These are phyloP conservation scores for Candida sanyiensis DNA, from an alignment of 805 yeast species.

Conservation along the genomic window DNA sequence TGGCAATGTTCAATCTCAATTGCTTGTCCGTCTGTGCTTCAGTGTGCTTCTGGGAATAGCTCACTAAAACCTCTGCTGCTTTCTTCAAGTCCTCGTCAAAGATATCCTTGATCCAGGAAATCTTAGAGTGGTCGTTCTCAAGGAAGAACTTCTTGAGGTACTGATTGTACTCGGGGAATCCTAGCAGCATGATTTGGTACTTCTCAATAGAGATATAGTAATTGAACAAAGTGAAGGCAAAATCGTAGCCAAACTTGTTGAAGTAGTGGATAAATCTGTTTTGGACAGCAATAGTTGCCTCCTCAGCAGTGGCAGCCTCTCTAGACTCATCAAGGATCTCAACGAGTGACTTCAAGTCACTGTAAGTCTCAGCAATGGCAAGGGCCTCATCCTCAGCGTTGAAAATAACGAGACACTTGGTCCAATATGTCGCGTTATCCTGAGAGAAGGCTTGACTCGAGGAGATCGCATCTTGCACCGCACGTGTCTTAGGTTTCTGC, in stretches of 20 bases:
- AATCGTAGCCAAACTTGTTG: slow-evolving; percentile 56
- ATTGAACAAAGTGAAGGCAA: slow-evolving; percentile 59
- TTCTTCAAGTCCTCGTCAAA: slow-evolving; percentile 41
- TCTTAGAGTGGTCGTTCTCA: slow-evolving; percentile 41
- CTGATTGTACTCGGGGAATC: slow-evolving; percentile 47
- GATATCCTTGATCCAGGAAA: slow-evolving; percentile 71
- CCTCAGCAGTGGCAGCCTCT: slow-evolving; percentile 22
- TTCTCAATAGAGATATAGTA: slow-evolving; percentile 51
- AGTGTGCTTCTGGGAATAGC: slow-evolving; percentile 36
- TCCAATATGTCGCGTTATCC: slow-evolving; percentile 47
- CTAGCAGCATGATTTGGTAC: slow-evolving; percentile 47
- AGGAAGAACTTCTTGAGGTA: slow-evolving; percentile 49
- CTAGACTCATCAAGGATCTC: slow-evolving; percentile 43
- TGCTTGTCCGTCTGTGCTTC: slow-evolving; percentile 43
- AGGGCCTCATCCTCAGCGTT: slow-evolving; percentile 50
- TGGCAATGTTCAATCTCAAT: slow-evolving; percentile 64
- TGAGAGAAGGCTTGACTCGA: slow-evolving; percentile 21
- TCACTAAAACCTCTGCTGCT: slow-evolving; percentile 45
- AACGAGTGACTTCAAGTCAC: slow-evolving; percentile 61
- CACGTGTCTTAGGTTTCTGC: slow-evolving; percentile 20
- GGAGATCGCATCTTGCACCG: slow-evolving; percentile 17
- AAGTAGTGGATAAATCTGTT: slow-evolving; percentile 45
- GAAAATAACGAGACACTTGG: slow-evolving; percentile 45
- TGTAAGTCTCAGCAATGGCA: slow-evolving; percentile 56
- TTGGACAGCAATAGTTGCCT: slow-evolving; percentile 12